These are phyloP conservation scores for Aspergillus homomorphus DNA, from an alignment of 495 filamentous ascomycete species.

Conservation along the genomic window DNA sequence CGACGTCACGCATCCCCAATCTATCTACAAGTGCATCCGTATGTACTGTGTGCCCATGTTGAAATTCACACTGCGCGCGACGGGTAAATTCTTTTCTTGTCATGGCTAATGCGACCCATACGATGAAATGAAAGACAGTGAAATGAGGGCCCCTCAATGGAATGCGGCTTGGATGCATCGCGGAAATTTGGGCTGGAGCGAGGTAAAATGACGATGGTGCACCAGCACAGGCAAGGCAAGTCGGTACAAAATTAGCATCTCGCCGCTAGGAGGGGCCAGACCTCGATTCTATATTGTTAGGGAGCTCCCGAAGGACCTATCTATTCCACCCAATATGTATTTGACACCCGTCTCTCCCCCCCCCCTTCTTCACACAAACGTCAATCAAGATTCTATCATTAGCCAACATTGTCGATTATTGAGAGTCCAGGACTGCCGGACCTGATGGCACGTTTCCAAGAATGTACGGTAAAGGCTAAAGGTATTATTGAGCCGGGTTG, in stretches of 20 bases:
- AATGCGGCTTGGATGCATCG: conserved; percentile 1
- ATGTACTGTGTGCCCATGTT: not conserved
- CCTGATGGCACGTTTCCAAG: not conserved
- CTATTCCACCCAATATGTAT: conserved; percentile 2
- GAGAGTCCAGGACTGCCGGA: not conserved
- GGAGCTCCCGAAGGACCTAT: not conserved
- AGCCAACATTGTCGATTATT: not conserved
- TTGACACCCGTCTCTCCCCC: not conserved
- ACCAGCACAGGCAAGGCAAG: not conserved
- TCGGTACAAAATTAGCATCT: conserved; percentile 6
- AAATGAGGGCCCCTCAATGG: not conserved
- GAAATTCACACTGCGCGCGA: too few species aligned
- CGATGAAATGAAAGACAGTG: not conserved
- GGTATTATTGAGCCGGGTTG: not conserved
- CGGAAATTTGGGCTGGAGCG: not conserved
- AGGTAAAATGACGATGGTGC: conserved; percentile 1
- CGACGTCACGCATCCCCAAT: not conserved
- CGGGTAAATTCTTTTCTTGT: not conserved
- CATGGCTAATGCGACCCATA: not conserved
- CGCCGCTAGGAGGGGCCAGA: conserved; percentile 16
- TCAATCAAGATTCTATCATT: not conserved
- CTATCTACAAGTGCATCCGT: not conserved
- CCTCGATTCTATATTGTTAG: conserved; percentile 2
- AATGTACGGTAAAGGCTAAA: not conserved
- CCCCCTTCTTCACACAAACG: not conserved